Base-by-base conservation (phyloP, 352 stramenopile genomes). In the Peronospora belbahrii region DNA sequence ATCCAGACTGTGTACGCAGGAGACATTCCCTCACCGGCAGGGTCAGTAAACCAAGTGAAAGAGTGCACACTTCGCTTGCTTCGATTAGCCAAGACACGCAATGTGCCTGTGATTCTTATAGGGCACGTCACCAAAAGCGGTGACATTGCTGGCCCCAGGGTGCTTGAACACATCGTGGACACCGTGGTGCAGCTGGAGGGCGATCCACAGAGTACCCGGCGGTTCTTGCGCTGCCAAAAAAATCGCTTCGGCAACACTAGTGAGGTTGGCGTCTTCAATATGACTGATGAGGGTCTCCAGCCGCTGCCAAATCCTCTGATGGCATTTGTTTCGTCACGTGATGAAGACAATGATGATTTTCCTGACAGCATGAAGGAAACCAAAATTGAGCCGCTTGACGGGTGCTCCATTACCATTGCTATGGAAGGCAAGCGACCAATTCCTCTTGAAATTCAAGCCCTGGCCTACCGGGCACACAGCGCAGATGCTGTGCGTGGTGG, bases 71-170 rank as follows among this genome's bases (percentile, higher is more conserved):
- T 90, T 37, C 77, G 95, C 10, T 74, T 99, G 17, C 59, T 99
- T 32, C 77, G 91, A 4, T 65, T 98, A 8, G 94, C 95, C 10
- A 99, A 99, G 69, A 80, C 81, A 27, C 75, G 59, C 23, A 74
- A 83, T 11, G 77, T 98, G 9, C 86, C 95, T 0, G 92, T 98
- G 20, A 68, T 99, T 4, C 45, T 98, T 6, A 91, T 98, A 17
- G 95, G 95, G 13, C 95, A 99, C 62, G 93, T 99, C 7, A 99
- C 94, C 14, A 99, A 99, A 68, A 88, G 67, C 54, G 95, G 95
- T 25, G 88, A 97, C 53, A 96, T 99, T 10, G 95, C 95, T 8
- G 95, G 95, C 9, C 95, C 95, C 2, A 94, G 95, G 49, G 80
- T 94, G 39, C 55, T 94, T 4, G 82, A 94, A 44, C 82, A 94